A percentile compares a stretch with the other conserved stretches of the same genome.
Conservation (phyloP, 495 filamentous ascomycete genomes). For the Podospora fimiseda region DNA sequence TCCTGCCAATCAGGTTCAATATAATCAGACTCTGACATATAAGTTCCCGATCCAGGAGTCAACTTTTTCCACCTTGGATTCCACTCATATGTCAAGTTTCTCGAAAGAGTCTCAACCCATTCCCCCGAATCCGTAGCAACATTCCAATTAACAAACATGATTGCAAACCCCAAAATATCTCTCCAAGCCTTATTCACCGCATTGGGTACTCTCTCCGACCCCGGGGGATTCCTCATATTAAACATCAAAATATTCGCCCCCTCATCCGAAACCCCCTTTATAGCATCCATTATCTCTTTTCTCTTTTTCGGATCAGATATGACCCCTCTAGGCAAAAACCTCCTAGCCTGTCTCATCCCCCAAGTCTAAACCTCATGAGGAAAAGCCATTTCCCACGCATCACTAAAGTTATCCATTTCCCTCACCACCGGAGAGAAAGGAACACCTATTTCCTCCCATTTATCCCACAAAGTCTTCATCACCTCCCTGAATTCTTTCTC, state of each 20-base stretch:
- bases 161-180: constrained; percentile 33
- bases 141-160: constrained; percentile 20
- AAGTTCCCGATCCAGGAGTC: constrained; percentile 34
- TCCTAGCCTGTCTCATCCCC: constrained; percentile 33
- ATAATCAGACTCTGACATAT: constrained; percentile 46
- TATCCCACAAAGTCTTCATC: constrained; percentile 3
- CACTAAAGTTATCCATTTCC: constrained; percentile 44
- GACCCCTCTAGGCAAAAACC: constrained; percentile 42
- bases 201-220: constrained; percentile 27
- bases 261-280: constrained; percentile 32
- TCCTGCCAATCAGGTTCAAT: constrained; percentile 53
- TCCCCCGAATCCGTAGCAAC: constrained; percentile 3
- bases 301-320: constrained; percentile 28
- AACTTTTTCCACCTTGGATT: constrained; percentile 8
- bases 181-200: constrained; percentile 41
- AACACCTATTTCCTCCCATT: constrained; percentile 23
- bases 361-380: constrained; percentile 41
- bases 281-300: constrained; percentile 34
- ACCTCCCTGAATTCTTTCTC: constrained; percentile 29
- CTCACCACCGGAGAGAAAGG: constrained; percentile 40
- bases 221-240: constrained; percentile 38
- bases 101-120: background rate
- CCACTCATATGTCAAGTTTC: constrained; percentile 9
- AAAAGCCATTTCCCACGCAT: constrained; percentile 41
- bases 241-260: constrained; percentile 41